Percentiles rank a stretch among this genome's conserved stretches.
Evolutionary conservation across 2,329 filamentous ascomycete genomes (phyloP).

Genomic region (Epicoccum nigrum): DNA sequence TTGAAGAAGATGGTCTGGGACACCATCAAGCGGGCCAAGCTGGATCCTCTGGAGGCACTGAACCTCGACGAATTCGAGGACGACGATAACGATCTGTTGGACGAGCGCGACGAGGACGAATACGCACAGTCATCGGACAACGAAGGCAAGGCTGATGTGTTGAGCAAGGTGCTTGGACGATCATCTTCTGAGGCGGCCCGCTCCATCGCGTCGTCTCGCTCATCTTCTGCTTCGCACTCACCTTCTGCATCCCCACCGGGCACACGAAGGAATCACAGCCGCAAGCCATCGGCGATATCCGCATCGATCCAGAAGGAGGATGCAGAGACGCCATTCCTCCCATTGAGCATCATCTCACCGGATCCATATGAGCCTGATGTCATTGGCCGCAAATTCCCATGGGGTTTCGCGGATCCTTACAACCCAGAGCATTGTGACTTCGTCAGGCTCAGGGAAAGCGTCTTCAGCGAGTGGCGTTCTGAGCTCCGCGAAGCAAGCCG

Average conservation of each 20-base stretch:
- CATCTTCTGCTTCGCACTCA: constrained; percentile 39
- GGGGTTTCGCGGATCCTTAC: constrained; percentile 96
- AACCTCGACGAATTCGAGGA: constrained; percentile 77
- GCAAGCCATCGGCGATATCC: constrained; percentile 50
- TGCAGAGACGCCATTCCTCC: constrained; percentile 70
- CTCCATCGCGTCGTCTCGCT: constrained; percentile 42
- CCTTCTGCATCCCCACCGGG: constrained; percentile 44
- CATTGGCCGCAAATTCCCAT: constrained; percentile 88
- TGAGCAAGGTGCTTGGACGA: constrained; percentile 48
- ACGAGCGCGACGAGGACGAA: constrained; percentile 60
- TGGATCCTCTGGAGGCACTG: constrained; percentile 87
- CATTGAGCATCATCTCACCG: constrained; percentile 91
- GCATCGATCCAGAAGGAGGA: constrained; percentile 45
- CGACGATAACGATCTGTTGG: constrained; percentile 59
- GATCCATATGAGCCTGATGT: constrained; percentile 84
- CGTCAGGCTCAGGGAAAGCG: constrained; percentile 82
- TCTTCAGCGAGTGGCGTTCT: constrained; percentile 91
- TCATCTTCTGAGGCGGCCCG: constrained; percentile 46
- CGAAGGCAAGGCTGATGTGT: constrained; percentile 42
- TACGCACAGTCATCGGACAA: constrained; percentile 47
- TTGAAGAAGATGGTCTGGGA: constrained; percentile 91
- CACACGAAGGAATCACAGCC: constrained; percentile 45
- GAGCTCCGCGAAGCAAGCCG: constrained; percentile 90
- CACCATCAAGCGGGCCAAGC: constrained; percentile 80
- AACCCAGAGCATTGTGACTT: constrained; percentile 94